Evolutionary conservation across 495 filamentous ascomycete genomes (phyloP).

Genomic region (Clavariopsis aquatica): DNA sequence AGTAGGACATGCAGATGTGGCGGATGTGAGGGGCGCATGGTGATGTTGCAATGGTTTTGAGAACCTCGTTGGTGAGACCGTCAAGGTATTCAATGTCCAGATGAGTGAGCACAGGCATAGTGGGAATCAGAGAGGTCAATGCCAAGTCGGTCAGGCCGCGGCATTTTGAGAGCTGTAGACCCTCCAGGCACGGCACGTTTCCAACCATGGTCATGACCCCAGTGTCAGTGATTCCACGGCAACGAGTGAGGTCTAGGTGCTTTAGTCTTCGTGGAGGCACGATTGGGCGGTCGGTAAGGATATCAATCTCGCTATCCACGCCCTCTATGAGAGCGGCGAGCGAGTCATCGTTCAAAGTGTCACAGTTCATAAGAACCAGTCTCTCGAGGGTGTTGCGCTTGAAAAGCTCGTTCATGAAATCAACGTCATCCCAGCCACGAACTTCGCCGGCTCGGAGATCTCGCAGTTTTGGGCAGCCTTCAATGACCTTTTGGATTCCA

Average conservation of each 20-base stretch:
- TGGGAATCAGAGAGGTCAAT: constrained; percentile 70
- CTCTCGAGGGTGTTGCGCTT: constrained; percentile 77
- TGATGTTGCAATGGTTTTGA: constrained; percentile 71
- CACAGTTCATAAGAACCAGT: constrained; percentile 74
- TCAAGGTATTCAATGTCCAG: constrained; percentile 87
- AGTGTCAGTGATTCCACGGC: constrained; percentile 66
- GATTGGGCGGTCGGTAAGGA: constrained; percentile 70
- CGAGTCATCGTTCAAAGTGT: constrained; percentile 70
- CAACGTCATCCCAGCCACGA: constrained; percentile 69
- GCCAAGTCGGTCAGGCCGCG: constrained; percentile 69
- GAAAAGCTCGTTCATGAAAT: constrained; percentile 71
- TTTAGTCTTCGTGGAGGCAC: constrained; percentile 78
- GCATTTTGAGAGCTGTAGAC: constrained; percentile 76
- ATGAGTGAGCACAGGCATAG: constrained; percentile 74
- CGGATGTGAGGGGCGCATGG: constrained; percentile 69
- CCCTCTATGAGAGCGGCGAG: constrained; percentile 75
- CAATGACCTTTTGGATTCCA: constrained; percentile 72
- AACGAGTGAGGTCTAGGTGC: constrained; percentile 83
- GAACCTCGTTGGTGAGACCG: constrained; percentile 69
- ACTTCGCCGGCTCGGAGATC: constrained; percentile 86
- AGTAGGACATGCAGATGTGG: constrained; percentile 87
- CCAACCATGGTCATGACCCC: constrained; percentile 67
- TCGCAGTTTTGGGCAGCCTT: constrained; percentile 68
- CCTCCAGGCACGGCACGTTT: constrained; percentile 78
- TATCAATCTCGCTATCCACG: constrained; percentile 69